Evolutionary conservation across 73 alveolate species (phyloP).

Genomic region (Paramecium caudatum): DNA sequence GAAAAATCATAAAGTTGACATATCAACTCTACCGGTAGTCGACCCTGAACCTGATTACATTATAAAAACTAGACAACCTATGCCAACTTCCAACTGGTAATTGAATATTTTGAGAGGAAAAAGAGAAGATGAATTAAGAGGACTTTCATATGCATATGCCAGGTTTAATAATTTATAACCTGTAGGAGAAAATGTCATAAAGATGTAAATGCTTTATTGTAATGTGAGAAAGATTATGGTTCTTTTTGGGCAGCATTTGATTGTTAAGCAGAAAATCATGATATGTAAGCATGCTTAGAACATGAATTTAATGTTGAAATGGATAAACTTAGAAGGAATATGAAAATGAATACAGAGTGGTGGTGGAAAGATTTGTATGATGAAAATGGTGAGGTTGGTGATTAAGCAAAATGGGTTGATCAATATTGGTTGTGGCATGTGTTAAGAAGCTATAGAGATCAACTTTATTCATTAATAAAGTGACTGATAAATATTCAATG

Average conservation of each 20-base stretch:
- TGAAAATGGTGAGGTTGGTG: slow-evolving; percentile 82
- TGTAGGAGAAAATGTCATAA: slow-evolving; percentile 78
- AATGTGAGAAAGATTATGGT: slow-evolving; percentile 77
- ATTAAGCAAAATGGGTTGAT: slow-evolving; percentile 77
- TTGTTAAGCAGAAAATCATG: slow-evolving; percentile 76
- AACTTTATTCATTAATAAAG: background rate
- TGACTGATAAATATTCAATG: background rate
- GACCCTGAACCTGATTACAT: slow-evolving; percentile 71
- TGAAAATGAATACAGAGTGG: slow-evolving; percentile 80
- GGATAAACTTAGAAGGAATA: slow-evolving; percentile 83
- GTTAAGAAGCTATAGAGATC: background rate
- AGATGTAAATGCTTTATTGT: slow-evolving; percentile 68
- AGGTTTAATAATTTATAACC: slow-evolving; percentile 48
- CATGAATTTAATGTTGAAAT: slow-evolving; percentile 78
- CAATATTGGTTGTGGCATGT: slow-evolving; percentile 65
- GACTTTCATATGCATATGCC: slow-evolving; percentile 75
- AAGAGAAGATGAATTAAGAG: slow-evolving; percentile 80
- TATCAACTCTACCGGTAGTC: slow-evolving; percentile 23
- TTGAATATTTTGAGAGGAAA: slow-evolving; percentile 78
- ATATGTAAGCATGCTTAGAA: slow-evolving; percentile 77
- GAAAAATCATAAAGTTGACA: slow-evolving; percentile 58
- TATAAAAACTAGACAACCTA: slow-evolving; percentile 80
- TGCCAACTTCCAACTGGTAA: slow-evolving; percentile 71
- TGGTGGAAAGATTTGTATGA: slow-evolving; percentile 83
- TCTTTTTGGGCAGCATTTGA: slow-evolving; percentile 79